phyloP scores from a whole-genome alignment of 208 protist genomes.

The Trypanosoma mega region DNA sequence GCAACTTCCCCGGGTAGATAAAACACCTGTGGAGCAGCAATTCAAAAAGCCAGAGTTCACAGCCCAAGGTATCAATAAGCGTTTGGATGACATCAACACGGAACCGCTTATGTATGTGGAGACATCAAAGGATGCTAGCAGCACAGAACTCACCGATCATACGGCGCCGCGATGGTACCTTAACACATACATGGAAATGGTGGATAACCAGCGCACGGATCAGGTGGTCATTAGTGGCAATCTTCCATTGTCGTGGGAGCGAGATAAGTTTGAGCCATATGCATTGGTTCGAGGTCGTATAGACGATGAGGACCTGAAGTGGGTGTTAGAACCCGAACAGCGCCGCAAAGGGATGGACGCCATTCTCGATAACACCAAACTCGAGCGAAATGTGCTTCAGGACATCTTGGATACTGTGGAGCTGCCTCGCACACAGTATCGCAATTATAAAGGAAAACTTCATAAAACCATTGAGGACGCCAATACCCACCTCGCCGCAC shows the following conservation, averaged over 20 bases:
- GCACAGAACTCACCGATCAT: conserved; percentile 82
- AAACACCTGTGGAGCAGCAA: conserved; percentile 70
- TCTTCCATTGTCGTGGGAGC: conserved; percentile 74
- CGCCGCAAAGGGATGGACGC: conserved; percentile 62
- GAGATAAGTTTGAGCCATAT: conserved; percentile 85
- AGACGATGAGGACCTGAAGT: conserved; percentile 83
- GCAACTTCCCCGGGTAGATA: conserved; percentile 67
- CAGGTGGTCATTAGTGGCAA: conserved; percentile 74
- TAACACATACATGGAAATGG: conserved; percentile 87
- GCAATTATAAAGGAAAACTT: conserved; percentile 88
- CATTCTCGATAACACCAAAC: conserved; percentile 61
- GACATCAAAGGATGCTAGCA: conserved; percentile 75
- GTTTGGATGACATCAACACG: conserved; percentile 82
- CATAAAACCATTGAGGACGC: conserved; percentile 81
- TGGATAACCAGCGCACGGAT: conserved; percentile 71
- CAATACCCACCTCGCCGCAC: conserved; percentile 70
- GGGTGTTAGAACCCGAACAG: conserved; percentile 63
- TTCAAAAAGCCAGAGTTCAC: conserved; percentile 82
- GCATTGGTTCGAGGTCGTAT: conserved; percentile 78
- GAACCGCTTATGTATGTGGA: conserved; percentile 87
- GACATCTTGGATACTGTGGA: conserved; percentile 85
- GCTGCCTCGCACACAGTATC: conserved; percentile 75
- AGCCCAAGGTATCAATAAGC: conserved; percentile 76
- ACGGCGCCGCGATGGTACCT: conserved; percentile 77
- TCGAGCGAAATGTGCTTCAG: conserved; percentile 67